Conservation (phyloP, 352 stramenopile species). For the Pythium chondricola region DNA sequence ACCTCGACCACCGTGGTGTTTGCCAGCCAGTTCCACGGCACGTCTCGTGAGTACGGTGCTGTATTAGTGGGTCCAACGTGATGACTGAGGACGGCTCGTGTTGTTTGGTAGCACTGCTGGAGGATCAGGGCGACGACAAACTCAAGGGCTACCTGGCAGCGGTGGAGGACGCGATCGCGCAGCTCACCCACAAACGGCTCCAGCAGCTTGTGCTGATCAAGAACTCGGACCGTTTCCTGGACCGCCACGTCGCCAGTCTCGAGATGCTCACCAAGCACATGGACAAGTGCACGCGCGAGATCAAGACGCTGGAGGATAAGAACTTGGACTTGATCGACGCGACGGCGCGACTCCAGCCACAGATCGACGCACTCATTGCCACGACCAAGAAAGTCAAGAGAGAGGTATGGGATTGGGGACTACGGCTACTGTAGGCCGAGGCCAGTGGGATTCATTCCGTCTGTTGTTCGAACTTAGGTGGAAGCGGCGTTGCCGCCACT, state of each 20-base stretch:
- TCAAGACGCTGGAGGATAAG: constrained; percentile 62
- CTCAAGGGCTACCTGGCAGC: constrained; percentile 34
- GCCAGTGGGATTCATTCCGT: too few species aligned
- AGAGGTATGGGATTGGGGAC: constrained; percentile 49
- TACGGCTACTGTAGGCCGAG: too few species aligned
- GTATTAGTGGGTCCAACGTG: too few species aligned
- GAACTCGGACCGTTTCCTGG: constrained; percentile 64
- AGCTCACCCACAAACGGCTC: constrained; percentile 58
- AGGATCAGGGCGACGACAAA: constrained; percentile 55
- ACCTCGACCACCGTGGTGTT: constrained; percentile 51
- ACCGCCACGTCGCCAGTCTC: constrained; percentile 58
- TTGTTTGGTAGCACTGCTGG: constrained; percentile 32
- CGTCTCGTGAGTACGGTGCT: constrained; percentile 30
- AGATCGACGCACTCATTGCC: constrained; percentile 43
- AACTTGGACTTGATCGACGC: constrained; percentile 62
- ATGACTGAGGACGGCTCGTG: too few species aligned
- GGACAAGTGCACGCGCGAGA: constrained; percentile 64
- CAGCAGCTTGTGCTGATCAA: constrained; percentile 75
- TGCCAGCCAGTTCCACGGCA: constrained; percentile 68
- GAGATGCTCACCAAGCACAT: constrained; percentile 70
- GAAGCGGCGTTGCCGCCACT: constrained; percentile 48
- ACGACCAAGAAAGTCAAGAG: constrained; percentile 67
- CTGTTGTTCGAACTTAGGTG: too few species aligned
- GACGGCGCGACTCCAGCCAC: constrained; percentile 38
- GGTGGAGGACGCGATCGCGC: constrained; percentile 34